Percentiles rank a stretch among this genome's conserved stretches.
Conservation (phyloP, 2,329 filamentous ascomycete species). For the Neocucurbitaria cava region DNA sequence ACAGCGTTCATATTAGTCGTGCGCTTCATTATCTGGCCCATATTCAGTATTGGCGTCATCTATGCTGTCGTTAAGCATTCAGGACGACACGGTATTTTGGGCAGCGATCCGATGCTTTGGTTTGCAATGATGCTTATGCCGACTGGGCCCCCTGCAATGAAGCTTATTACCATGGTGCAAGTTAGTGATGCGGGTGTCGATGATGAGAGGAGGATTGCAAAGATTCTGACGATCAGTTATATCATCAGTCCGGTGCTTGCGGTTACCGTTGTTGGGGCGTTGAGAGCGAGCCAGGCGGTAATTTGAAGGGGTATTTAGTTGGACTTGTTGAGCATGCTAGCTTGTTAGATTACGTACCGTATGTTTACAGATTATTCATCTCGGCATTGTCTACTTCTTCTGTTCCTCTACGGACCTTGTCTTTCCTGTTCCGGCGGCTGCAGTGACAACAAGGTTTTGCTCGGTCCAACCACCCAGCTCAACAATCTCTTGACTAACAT, state of each 20-base stretch:
- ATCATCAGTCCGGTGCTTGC: constrained; percentile 39
- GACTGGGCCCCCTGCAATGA: constrained; percentile 61
- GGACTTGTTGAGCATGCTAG: no score
- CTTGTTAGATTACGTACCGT: no score
- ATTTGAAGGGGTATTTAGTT: constrained; percentile 23
- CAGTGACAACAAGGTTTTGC: background rate
- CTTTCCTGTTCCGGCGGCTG: background rate
- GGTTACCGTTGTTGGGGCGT: constrained; percentile 40
- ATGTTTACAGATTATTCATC: no score
- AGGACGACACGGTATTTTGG: constrained; percentile 54
- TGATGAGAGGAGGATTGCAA: constrained; percentile 61
- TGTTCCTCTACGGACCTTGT: background rate
- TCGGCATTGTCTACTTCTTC: no score
- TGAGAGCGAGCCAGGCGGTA: constrained; percentile 36
- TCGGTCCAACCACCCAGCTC: constrained; percentile 1
- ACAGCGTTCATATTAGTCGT: constrained; percentile 33
- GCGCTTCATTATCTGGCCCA: constrained; percentile 38
- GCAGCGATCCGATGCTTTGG: constrained; percentile 68
- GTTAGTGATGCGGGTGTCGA: constrained; percentile 50
- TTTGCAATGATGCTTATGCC: constrained; percentile 69
- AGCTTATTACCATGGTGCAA: constrained; percentile 60
- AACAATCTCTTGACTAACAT: background rate
- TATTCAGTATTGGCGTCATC: constrained; percentile 56
- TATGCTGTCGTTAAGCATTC: constrained; percentile 60
- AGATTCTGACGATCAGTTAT: constrained; percentile 53